A percentile compares a stretch with the other conserved stretches of the same genome.
These are phyloP conservation scores for Skeletonema potamos DNA, from an alignment of 108 stramenopile genomes.

Conservation along the genomic window DNA sequence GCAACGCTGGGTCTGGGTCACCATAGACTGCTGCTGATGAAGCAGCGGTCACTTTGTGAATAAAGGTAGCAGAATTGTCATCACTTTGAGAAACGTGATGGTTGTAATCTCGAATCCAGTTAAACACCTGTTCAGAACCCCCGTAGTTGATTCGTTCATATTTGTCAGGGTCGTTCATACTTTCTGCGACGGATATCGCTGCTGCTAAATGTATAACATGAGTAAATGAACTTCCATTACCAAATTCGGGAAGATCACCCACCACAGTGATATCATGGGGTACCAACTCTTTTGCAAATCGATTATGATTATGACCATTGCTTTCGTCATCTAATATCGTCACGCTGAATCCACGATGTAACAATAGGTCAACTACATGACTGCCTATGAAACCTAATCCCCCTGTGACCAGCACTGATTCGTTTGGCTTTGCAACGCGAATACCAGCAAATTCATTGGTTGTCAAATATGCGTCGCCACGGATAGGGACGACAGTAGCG, in stretches of 20 bases:
- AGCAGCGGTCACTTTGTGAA: conserved; percentile 40
- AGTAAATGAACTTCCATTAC: conserved; percentile 66
- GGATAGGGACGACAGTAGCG: conserved; percentile 11
- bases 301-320: conserved; percentile 51
- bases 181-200: conserved; percentile 67
- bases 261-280: conserved; percentile 46
- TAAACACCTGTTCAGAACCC: conserved; percentile 51
- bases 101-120: conserved; percentile 42
- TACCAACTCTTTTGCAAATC: conserved; percentile 28
- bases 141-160: conserved; percentile 42
- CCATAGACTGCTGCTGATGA: conserved; percentile 48
- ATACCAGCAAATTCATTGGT: conserved; percentile 31
- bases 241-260: conserved; percentile 34
- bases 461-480: conserved; percentile 27
- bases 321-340: conserved; percentile 76
- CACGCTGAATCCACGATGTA: conserved; percentile 77
- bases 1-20: conserved; percentile 37
- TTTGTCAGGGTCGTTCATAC: conserved; percentile 46
- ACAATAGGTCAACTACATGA: conserved; percentile 61
- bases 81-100: conserved; percentile 1
- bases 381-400: conserved; percentile 86
- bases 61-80: neutral
- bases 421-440: conserved; percentile 19
- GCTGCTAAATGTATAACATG: conserved; percentile 53
- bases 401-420: conserved; percentile 77